Conservation (phyloP, 345 rosid species). For the Eucalyptus fibrosa region DNA sequence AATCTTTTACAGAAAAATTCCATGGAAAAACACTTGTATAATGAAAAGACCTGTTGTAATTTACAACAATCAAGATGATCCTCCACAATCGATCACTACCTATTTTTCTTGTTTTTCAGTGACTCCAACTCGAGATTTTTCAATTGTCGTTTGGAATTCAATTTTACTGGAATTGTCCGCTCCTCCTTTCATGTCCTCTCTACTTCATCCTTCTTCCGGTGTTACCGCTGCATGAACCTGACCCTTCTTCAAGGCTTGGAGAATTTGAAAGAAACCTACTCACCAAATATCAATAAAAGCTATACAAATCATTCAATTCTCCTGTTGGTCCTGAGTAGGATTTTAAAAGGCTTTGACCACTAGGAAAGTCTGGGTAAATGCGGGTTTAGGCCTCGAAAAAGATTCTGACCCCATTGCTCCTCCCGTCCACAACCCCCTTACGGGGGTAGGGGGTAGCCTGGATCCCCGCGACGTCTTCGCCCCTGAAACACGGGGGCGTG, state of each 20-base stretch:
- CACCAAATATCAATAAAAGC: background rate
- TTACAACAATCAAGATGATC: background rate
- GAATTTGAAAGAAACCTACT: background rate
- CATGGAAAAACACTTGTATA: background rate
- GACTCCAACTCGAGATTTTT: background rate
- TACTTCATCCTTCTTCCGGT: too few relatives aligned
- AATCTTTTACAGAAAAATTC: too few relatives aligned
- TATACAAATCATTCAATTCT: too few relatives aligned
- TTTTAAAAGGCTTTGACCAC: too few relatives aligned
- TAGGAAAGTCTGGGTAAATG: rapidly evolving
- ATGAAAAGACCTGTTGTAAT: background rate
- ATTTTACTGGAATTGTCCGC: background rate
- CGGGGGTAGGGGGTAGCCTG: too few relatives aligned
- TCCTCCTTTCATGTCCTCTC: background rate
- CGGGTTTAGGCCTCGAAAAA: too few relatives aligned
- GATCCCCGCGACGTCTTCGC: too few relatives aligned
- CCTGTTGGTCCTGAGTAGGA: too few relatives aligned
- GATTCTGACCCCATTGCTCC: too few relatives aligned
- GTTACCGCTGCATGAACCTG: background rate
- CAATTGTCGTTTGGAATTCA: background rate
- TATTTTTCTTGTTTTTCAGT: too few relatives aligned
- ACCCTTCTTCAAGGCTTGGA: background rate
- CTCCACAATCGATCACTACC: background rate
- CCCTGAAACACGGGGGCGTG: too few relatives aligned
- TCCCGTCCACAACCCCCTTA: too few relatives aligned